Conservation (phyloP, 805 yeast species). For the Candida caryicola region DNA sequence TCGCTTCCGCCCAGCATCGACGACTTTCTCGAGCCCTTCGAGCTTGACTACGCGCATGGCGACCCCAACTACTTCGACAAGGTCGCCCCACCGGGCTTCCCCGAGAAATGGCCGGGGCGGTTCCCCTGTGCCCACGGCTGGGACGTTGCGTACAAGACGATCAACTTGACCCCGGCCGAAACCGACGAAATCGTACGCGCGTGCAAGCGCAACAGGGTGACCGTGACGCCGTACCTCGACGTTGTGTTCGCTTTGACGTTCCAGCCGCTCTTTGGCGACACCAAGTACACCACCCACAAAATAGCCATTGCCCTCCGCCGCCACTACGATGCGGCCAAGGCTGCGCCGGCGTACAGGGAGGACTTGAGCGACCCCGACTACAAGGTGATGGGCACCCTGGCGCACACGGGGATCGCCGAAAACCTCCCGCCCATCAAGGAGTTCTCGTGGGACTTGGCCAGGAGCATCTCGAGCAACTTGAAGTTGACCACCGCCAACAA, state of each 20-base stretch:
- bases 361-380: constrained; percentile 17
- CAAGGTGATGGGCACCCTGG: constrained; percentile 31
- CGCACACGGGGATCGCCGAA: constrained; percentile 32
- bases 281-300: constrained; percentile 21
- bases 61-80: constrained; percentile 24
- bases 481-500: constrained; percentile 18
- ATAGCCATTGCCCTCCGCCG: constrained; percentile 37
- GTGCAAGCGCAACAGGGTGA: constrained; percentile 29
- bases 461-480: constrained; percentile 19
- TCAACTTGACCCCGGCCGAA: constrained; percentile 26
- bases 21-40: constrained; percentile 22
- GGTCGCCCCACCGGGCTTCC: constrained; percentile 16
- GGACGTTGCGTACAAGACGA: constrained; percentile 22
- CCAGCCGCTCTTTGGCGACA: constrained; percentile 26
- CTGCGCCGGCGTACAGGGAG: constrained; percentile 15
- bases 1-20: constrained; percentile 39
- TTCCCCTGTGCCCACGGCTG: constrained; percentile 16
- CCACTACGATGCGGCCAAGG: constrained; percentile 13
- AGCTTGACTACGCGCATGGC: constrained; percentile 23
- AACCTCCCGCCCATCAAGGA: constrained; percentile 27
- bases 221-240: constrained; percentile 32
- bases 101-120: constrained; percentile 33
- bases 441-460: constrained; percentile 34
- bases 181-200: constrained; percentile 19
- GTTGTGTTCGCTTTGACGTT: constrained; percentile 24